These are phyloP conservation scores for Craspedostauros australis DNA, from an alignment of 108 stramenopile genomes.

Conservation along the genomic window DNA sequence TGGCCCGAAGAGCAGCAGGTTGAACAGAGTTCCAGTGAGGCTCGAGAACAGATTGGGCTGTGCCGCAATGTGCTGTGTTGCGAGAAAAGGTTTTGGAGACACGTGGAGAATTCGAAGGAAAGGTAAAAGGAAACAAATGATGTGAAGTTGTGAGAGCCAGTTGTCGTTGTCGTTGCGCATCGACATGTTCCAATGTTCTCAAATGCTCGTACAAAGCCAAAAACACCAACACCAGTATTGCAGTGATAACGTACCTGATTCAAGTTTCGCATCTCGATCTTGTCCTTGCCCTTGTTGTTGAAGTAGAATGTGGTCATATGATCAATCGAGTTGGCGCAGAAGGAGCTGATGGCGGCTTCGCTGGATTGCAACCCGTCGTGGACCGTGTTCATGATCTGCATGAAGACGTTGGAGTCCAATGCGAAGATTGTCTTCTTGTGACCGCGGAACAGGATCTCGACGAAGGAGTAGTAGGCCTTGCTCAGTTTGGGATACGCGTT, in stretches of 20 bases:
- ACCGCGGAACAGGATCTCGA: conserved; percentile 92
- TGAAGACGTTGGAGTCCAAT: conserved; percentile 83
- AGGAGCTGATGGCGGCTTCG: conserved; percentile 81
- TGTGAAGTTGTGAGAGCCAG: no score
- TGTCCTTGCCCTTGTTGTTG: conserved; percentile 84
- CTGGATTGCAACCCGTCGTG: conserved; percentile 94
- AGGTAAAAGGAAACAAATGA: neutral
- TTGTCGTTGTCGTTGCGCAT: no score
- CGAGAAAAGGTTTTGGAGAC: conserved; percentile 1
- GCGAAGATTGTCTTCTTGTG: conserved; percentile 83
- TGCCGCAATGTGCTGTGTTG: conserved; percentile 62
- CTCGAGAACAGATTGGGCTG: conserved; percentile 87
- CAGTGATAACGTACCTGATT: conserved; percentile 52
- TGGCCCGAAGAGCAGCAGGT: conserved; percentile 88
- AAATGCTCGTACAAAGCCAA: neutral
- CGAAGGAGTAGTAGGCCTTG: conserved; percentile 89
- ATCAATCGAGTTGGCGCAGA: conserved; percentile 92
- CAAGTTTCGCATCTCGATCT: conserved; percentile 74
- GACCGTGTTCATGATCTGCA: conserved; percentile 89
- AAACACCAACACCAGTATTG: neutral
- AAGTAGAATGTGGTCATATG: conserved; percentile 94
- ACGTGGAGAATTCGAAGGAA: neutral
- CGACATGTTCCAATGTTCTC: neutral
- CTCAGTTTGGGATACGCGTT: conserved; percentile 93
- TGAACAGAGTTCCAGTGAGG: conserved; percentile 93